Evolutionary conservation across 176 grass and related monocot species (phyloP), one percentile per base, ranked within the genome.

Genomic region (Zoysia japonica): DNA sequence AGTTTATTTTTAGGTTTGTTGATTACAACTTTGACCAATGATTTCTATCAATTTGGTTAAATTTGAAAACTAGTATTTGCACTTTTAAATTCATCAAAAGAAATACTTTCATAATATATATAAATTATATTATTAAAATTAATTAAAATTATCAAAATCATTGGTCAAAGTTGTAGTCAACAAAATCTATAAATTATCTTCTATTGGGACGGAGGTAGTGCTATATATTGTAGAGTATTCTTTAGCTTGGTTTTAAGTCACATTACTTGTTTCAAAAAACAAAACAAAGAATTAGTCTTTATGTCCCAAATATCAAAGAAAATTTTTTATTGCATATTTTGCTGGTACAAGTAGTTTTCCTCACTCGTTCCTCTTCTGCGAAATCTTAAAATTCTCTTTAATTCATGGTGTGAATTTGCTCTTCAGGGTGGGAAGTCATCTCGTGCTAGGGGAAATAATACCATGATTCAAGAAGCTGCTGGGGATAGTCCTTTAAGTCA

Each of bases 401-500:
- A 64, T 80, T 68, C 13, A 61, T 79, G 45, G 10, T 69, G 45
- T 62, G 45, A 69, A 80, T 70, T 68, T 68, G 61, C 37, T 40
- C 46, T 80, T 71, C 65, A 97, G 93, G 90, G 86, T 87, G 88
- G 88, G 20, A 97, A 88, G 70, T 83, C 87, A 20, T 67, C 70
- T 79, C 93, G 87, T 71, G 45, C 77, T 77, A 97, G 86, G 73
- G 89, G 74, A 71, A 79, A 90, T 68, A 78, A 87, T 36, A 82
- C 90, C 15, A 14, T 77, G 61, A 7, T 75, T 59, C 93, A 86
- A 84, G 77, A 78, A 76, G 53, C 83, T 55, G 69, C 28, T 84
- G 74, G 74, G 65, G 85, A 87, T 87, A 90, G 93, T 76, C 90
- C 93, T 77, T 79, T 77, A 84, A 93, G 78, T 83, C 93, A 93